Evolutionary conservation across 1,139 yeast genomes (phyloP).

Genomic region (Pichia sp.): DNA sequence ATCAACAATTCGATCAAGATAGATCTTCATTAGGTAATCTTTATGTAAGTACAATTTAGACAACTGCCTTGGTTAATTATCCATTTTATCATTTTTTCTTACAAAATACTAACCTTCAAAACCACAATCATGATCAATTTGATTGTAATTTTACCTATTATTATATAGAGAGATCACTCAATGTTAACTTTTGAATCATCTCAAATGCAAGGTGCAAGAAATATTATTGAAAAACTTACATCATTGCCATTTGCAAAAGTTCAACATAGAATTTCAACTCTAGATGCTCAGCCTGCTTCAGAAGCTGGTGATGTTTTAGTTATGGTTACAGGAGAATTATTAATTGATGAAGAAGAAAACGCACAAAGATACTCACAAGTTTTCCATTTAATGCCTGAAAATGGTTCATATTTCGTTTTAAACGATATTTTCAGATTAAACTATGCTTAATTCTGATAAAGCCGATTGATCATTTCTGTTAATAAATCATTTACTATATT

Average conservation of each 20-base stretch:
- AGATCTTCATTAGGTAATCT: slow-evolving; percentile 89
- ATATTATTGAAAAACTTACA: slow-evolving; percentile 82
- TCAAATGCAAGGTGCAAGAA: slow-evolving; percentile 91
- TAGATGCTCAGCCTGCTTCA: slow-evolving; percentile 97
- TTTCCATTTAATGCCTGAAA: slow-evolving; percentile 93
- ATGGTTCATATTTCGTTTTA: slow-evolving; percentile 83
- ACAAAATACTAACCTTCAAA: slow-evolving; percentile 8
- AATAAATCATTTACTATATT: not conserved
- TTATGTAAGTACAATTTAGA: slow-evolving; percentile 43
- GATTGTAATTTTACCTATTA: not conserved
- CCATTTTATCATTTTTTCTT: not conserved
- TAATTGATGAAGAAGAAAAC: slow-evolving; percentile 89
- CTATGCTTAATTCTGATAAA: slow-evolving; percentile 37
- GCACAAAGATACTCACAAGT: slow-evolving; percentile 96
- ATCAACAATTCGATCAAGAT: slow-evolving; percentile 90
- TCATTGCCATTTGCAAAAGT: slow-evolving; percentile 89
- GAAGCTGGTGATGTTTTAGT: slow-evolving; percentile 91
- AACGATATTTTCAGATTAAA: slow-evolving; percentile 95
- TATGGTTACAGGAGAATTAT: slow-evolving; percentile 94
- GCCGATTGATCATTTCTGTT: not conserved
- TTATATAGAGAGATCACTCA: slow-evolving; percentile 69
- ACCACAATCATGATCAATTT: not conserved
- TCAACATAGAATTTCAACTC: slow-evolving; percentile 84
- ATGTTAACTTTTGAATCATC: slow-evolving; percentile 96
- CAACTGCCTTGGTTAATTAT: not conserved